Base-by-base conservation (phyloP, 2,329 filamentous ascomycete genomes). In the Metarhizium anisopliae region DNA sequence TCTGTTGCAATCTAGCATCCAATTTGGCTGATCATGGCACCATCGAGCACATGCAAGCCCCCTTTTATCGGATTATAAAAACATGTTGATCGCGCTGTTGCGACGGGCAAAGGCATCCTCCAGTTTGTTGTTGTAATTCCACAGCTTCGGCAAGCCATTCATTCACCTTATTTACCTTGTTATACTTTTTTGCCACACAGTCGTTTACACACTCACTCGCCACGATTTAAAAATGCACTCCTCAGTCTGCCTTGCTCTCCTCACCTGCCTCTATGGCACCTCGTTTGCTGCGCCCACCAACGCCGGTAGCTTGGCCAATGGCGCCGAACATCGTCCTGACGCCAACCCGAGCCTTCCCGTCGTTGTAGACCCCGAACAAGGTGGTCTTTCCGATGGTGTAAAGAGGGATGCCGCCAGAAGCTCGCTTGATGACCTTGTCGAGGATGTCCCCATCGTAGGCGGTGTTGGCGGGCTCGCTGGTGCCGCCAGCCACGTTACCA, bases 261-360 rank as follows among this genome's bases (percentile, higher is more conserved):
- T 56, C 4, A 29, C 54, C 45, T 56, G 54, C 50, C 50, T 56
- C 5, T 52, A 29, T 32, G 54, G 54, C 45, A 56, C 50, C 50
- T 52, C 54, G 13, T 50, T 56, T 14, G 50, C 13, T 50, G 54
- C 54, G n/a, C 54, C 54, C 43, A 29, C 53, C 36, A 20, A n/a
- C 30, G n/a, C 42, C 25, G 45, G 45, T 16, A 16, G 25, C 43
- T n/a, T 47, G n/a, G 2, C n/a, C 13, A 18, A 7, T 18, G 6
- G 13, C 20, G 43, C 18, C 25, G 43, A 13, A 10, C 7, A 4
- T 25, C 13, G 5, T n/a, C 8, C 43, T 10, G 20, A 29, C 13
- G 13, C 25, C 20, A 25, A 7, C 13, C n/a, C 20, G 43, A 29
- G 25, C 43, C n/a, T 47, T 25, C 40, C 40, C n/a, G 14, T 43